Base-by-base conservation (phyloP, 148 eudicot genomes). In the Euryodendron excelsum region DNA sequence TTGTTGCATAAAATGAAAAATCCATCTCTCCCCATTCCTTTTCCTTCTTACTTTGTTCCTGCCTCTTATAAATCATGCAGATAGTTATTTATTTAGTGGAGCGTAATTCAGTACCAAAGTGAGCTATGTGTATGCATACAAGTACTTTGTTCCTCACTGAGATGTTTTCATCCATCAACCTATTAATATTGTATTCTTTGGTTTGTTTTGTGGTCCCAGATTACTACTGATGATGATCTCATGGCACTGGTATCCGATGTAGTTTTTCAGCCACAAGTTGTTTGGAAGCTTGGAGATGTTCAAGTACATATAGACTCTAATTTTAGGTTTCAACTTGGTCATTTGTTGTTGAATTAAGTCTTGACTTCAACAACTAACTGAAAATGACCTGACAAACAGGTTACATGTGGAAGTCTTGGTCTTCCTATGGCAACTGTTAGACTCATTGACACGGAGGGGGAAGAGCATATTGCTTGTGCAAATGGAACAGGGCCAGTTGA, bases 401-500 rank as follows among this genome's bases (percentile, higher is more conserved):
- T 92, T 77, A 85, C 94, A 41, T 92, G 95, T 86, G 98, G 98
- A 81, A 90, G 89, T 84, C 92, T 92, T 73, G 97, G 95, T 79
- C 98, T 94, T 77, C 89, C 98, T 23, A 94, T 97, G 76, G 95
- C 98, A 64, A 92, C 93, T 5, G 92, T 92, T 70, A 94, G 87
- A 85, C 90, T 94, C 27, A 67, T 83, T 75, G 91, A 87, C 85
- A 85, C 87, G 59, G 87, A 91, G 50, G 98, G 98, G 30, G 79
- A 68, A 34, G 97, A 91, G 78, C 89, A 87, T 82, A 80, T 90
- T 81, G 87, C 90, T 69, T 91, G 98, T 80, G 88, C 97, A 56
- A 88, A 86, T 53, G 98, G 98, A 76, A 92, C 95, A 30, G 97
- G 97, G 36, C 97, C 98, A 63, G 95, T 94, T 87, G 97, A 94